Conservation (phyloP, 2,329 filamentous ascomycete genomes). For the Byssochlamys sp. region DNA sequence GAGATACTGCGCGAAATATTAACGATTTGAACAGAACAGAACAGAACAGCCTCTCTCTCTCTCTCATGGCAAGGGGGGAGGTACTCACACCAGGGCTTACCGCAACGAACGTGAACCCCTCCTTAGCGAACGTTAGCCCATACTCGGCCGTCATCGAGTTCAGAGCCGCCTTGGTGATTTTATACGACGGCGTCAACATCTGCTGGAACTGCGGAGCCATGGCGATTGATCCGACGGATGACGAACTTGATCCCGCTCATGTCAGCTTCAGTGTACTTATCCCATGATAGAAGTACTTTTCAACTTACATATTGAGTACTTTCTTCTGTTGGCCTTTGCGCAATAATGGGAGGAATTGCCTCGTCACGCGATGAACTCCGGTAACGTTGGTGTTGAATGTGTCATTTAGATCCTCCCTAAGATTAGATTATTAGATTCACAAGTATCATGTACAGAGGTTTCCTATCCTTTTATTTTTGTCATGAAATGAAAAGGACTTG, state of each 20-base stretch:
- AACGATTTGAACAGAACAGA: not conserved
- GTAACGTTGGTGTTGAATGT: constrained; percentile 36
- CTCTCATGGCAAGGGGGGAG: not conserved
- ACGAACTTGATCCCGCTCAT: constrained; percentile 20
- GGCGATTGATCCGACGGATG: constrained; percentile 35
- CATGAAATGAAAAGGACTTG: not conserved
- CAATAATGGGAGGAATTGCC: constrained; percentile 31
- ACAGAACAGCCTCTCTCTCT: too few relatives aligned
- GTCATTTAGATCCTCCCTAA: constrained; percentile 28
- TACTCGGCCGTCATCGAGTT: constrained; percentile 36
- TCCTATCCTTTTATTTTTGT: not conserved
- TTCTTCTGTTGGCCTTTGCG: constrained; percentile 32
- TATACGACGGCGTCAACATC: constrained; percentile 28
- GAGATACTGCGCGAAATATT: not conserved
- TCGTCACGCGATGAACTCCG: constrained; percentile 31
- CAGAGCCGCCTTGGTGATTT: constrained; percentile 41
- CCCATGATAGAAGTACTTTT: not conserved
- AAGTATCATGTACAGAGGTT: not conserved
- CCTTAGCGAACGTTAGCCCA: not conserved
- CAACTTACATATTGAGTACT: constrained; percentile 36
- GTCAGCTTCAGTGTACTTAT: not conserved
- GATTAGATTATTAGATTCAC: not conserved
- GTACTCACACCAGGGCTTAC: not conserved
- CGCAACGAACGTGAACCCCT: not conserved
- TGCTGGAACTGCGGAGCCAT: constrained; percentile 12